phyloP scores from a whole-genome alignment of 257 asterid species.

The Henckelia pumila region DNA sequence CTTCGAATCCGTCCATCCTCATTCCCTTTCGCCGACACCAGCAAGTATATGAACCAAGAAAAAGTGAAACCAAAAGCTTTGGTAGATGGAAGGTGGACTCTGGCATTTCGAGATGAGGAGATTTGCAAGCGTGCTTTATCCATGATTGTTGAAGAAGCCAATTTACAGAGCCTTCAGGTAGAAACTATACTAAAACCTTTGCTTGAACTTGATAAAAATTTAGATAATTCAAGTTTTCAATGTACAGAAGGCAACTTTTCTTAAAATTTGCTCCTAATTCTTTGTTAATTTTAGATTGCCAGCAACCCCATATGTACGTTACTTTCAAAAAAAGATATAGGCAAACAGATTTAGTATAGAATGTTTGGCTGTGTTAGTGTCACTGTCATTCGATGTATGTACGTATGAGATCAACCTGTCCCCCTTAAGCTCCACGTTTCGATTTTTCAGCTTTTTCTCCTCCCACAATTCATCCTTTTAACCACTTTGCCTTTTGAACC shows the following conservation, averaged over 20 bases:
- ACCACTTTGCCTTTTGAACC: constrained; percentile 18
- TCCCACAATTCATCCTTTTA: constrained; percentile 11
- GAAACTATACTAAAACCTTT: constrained; percentile 62
- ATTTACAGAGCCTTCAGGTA: constrained; percentile 50
- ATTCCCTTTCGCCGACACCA: constrained; percentile 52
- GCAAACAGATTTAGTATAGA: constrained; percentile 48
- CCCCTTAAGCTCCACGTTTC: constrained; percentile 7
- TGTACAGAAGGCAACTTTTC: constrained; percentile 30
- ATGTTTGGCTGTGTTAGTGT: constrained; percentile 33
- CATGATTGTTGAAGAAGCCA: constrained; percentile 73
- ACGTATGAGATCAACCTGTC: constrained; percentile 27
- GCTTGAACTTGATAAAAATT: constrained; percentile 45
- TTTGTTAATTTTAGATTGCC: constrained; percentile 27
- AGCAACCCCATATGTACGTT: constrained; percentile 41
- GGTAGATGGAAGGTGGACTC: constrained; percentile 96
- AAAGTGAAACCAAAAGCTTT: constrained; percentile 62
- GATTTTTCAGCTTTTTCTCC: constrained; percentile 11
- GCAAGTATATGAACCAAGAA: constrained; percentile 41
- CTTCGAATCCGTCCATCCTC: constrained; percentile 86
- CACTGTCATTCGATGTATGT: constrained; percentile 55
- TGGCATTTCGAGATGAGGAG: constrained; percentile 83
- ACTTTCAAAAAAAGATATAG: constrained; percentile 31
- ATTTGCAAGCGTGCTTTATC: constrained; percentile 60
- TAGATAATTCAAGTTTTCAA: constrained; percentile 29
- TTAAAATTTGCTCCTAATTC: constrained; percentile 35